Evolutionary conservation across 768 basidiomycete species (phyloP).

Genomic region (Scleroderma bovista): DNA sequence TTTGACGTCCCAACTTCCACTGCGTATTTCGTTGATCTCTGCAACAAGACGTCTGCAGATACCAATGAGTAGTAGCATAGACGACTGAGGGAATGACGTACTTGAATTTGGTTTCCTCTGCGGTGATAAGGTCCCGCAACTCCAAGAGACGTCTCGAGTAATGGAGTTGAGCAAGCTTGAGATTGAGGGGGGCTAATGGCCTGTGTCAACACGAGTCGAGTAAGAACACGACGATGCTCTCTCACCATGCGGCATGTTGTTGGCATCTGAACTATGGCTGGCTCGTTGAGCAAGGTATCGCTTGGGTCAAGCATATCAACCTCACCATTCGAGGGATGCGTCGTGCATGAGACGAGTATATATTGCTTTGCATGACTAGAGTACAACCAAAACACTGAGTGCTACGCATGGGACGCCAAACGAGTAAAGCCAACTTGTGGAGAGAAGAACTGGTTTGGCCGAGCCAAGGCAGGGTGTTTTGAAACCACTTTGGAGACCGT

Average conservation of each 20-base stretch:
- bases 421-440: conserved; percentile 46
- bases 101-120: conserved; percentile 79
- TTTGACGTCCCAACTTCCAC: conserved; percentile 57
- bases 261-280: conserved; percentile 41
- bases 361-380: conserved; percentile 61
- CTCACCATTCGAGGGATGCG: conserved; percentile 60
- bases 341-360: conserved; percentile 68
- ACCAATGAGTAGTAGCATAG: too few relatives aligned
- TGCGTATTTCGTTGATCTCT: conserved; percentile 75
- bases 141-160: conserved; percentile 68
- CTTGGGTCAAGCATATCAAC: not conserved
- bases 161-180: conserved; percentile 68
- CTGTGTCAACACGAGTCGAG: conserved; percentile 6
- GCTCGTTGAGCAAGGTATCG: conserved; percentile 7
- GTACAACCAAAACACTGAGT: conserved; percentile 11
- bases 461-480: conserved; percentile 63
- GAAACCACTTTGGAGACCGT: conserved; percentile 59
- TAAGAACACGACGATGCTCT: not conserved
- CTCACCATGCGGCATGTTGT: conserved; percentile 50
- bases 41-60: conserved; percentile 49
- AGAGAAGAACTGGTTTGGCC: conserved; percentile 62
- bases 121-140: conserved; percentile 61
- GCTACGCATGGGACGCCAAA: conserved; percentile 9
- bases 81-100: conserved; percentile 24
- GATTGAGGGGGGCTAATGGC: conserved; percentile 52